A percentile compares a stretch with the other conserved stretches of the same genome.
Conservation (phyloP, 495 filamentous ascomycete species). For the Penicillium desertorum region DNA sequence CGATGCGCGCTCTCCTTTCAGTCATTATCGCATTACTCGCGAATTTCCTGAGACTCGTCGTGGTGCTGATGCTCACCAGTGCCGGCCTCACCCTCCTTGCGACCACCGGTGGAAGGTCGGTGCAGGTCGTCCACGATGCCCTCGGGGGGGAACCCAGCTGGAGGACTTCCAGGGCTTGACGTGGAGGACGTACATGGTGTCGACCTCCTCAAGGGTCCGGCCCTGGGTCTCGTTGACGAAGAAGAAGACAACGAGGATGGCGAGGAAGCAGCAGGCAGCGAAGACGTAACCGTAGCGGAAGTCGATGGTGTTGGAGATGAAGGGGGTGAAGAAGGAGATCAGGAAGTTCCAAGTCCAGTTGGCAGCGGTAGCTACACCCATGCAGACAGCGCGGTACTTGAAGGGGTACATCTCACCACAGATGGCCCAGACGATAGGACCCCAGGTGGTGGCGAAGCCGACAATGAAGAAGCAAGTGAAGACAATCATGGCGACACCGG, state of each 20-base stretch:
- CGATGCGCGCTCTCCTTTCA: neutral
- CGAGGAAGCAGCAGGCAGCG: constrained; percentile 65
- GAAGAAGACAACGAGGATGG: constrained; percentile 68
- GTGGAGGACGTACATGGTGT: constrained; percentile 77
- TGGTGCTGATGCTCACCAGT: constrained; percentile 27
- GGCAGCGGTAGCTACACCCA: constrained; percentile 72
- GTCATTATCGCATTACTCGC: constrained; percentile 15
- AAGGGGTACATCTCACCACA: constrained; percentile 80
- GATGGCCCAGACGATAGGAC: constrained; percentile 79
- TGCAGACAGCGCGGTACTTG: constrained; percentile 70
- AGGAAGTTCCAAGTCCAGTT: constrained; percentile 95
- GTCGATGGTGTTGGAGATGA: constrained; percentile 66
- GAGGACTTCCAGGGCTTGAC: constrained; percentile 66
- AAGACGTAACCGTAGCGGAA: constrained; percentile 82
- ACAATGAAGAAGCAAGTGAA: constrained; percentile 71
- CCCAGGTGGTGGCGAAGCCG: constrained; percentile 69
- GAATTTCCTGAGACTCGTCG: constrained; percentile 23
- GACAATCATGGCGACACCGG: constrained; percentile 73
- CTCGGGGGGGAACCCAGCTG: constrained; percentile 58
- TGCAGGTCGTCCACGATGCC: constrained; percentile 38
- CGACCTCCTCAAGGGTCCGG: constrained; percentile 73
- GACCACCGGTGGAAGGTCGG: constrained; percentile 10
- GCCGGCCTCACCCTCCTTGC: constrained; percentile 25
- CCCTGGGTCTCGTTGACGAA: constrained; percentile 73
- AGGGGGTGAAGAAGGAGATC: constrained; percentile 80